phyloP scores from a whole-genome alignment of 257 asterid species.

The Rauvolfia tetraphylla region DNA sequence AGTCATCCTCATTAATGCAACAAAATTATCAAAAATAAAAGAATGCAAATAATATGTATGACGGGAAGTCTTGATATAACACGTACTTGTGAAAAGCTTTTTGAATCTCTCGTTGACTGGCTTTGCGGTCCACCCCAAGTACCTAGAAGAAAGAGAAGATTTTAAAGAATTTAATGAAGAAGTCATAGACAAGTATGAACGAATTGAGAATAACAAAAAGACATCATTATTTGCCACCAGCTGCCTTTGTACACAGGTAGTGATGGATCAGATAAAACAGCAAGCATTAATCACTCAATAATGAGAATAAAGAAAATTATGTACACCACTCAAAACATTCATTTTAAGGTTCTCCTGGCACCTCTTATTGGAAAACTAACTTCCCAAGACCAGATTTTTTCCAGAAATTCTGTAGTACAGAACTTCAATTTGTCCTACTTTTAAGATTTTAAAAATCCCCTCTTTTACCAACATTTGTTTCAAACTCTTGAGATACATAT shows the following conservation, averaged over 20 bases:
- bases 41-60: not conserved
- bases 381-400: not conserved
- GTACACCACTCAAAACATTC: not conserved
- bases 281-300: not conserved
- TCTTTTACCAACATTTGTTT: not conserved
- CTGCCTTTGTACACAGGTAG: not conserved
- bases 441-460: too few relatives aligned
- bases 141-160: slow-evolving; percentile 38
- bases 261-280: not conserved
- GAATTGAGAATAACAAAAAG: not conserved
- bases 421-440: not conserved
- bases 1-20: not conserved
- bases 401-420: not conserved
- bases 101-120: slow-evolving; percentile 86
- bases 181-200: too few relatives aligned
- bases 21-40: not conserved
- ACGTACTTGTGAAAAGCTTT: slow-evolving; percentile 97
- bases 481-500: not conserved
- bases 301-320: too few relatives aligned
- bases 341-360: not conserved
- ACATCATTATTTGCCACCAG: not conserved
- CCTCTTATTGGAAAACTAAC: not conserved
- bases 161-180: slow-evolving; percentile 8
- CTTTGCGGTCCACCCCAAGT: slow-evolving; percentile 78
- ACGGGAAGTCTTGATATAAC: not conserved